Evolutionary conservation across 139 green algal species (phyloP).

Genomic region (Choricystis sp.): DNA sequence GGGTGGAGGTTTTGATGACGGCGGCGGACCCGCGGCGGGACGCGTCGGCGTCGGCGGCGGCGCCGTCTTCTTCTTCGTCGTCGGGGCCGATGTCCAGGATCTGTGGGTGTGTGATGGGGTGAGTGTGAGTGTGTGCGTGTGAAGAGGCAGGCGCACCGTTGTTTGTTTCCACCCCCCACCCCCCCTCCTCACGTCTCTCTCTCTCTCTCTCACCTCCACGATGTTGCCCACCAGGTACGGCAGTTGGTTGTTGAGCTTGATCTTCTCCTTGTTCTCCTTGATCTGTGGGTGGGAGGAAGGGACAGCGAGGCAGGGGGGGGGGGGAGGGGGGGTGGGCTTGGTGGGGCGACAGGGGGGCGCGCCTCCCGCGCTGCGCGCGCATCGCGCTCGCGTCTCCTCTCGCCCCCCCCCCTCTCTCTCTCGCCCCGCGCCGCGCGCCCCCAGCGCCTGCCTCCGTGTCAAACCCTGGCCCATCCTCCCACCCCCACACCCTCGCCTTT

Average conservation of each 20-base stretch:
- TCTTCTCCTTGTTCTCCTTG: constrained; percentile 94
- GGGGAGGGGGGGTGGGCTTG: no score
- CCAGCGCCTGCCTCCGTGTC: no score
- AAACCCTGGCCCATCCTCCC: no score
- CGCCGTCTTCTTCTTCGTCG: constrained; percentile 67
- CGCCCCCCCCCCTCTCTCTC: no score
- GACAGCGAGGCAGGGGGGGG: no score
- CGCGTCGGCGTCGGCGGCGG: constrained; percentile 73
- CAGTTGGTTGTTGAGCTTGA: constrained; percentile 98
- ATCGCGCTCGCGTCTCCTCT: no score
- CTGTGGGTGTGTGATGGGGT: background rate
- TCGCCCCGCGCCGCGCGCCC: no score
- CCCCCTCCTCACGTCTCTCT: no score
- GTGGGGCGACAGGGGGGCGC: background rate
- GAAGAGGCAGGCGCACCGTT: background rate
- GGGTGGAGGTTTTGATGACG: constrained; percentile 94
- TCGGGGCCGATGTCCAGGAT: constrained; percentile 79
- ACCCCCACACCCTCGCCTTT: no score
- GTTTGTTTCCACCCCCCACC: no score
- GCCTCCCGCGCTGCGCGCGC: no score
- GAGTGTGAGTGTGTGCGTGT: background rate
- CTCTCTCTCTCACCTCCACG: constrained; percentile 81
- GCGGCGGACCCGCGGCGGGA: constrained; percentile 86
- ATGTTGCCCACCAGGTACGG: constrained; percentile 97
- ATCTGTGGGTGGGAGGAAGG: constrained; percentile 22